These are phyloP conservation scores for Aspergillus fijiensis DNA, from an alignment of 2,329 filamentous ascomycete species.

Conservation along the genomic window DNA sequence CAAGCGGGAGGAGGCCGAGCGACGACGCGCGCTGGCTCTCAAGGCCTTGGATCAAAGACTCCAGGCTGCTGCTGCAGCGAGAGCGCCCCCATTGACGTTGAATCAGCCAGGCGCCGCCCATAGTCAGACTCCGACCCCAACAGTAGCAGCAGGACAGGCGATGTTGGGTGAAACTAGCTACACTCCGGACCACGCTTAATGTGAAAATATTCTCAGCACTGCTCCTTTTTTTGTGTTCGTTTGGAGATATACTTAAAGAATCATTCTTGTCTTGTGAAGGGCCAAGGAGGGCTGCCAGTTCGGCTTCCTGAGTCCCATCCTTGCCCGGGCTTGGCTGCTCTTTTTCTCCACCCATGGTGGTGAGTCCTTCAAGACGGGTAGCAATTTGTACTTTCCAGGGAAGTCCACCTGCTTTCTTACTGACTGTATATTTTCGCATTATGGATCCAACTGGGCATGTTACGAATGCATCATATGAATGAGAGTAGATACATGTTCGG, in stretches of 20 bases:
- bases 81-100: constrained; percentile 40
- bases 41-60: constrained; percentile 90
- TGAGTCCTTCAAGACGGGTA: neutral
- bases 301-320: neutral
- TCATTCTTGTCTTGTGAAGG: neutral
- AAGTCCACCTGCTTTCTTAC: neutral
- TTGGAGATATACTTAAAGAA: neutral
- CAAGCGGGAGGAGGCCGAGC: constrained; percentile 86
- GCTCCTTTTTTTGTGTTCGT: constrained; percentile 4
- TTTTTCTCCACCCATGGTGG: neutral
- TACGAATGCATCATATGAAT: too few relatives aligned
- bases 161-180: constrained; percentile 71
- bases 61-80: constrained; percentile 70
- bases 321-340: neutral
- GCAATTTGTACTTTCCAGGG: neutral
- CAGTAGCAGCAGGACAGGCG: constrained; percentile 54
- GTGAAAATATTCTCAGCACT: neutral
- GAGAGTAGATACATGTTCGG: too few relatives aligned
- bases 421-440: neutral
- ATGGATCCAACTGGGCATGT: neutral
- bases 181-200: constrained; percentile 58
- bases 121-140: constrained; percentile 55
- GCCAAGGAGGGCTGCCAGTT: neutral
- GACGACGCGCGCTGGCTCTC: constrained; percentile 81
- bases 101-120: constrained; percentile 32